Percentiles rank a stretch among this genome's conserved stretches.
Evolutionary conservation across 2,329 filamentous ascomycete genomes (phyloP).

Genomic region (Fonsecaea erecta): DNA sequence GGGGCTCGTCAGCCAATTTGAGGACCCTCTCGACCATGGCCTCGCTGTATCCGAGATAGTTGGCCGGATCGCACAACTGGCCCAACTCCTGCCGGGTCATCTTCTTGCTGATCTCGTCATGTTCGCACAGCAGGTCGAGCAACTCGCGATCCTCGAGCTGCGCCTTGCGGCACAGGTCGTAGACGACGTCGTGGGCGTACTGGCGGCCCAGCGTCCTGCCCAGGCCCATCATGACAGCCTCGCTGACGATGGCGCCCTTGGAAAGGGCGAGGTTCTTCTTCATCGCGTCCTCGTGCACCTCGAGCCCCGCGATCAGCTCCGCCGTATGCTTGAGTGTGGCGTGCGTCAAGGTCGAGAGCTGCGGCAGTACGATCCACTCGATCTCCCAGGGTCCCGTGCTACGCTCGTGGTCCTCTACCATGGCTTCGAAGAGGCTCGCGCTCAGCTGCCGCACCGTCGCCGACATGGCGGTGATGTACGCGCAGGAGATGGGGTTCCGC

Average conservation of each 20-base stretch:
- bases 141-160: conserved; percentile 51
- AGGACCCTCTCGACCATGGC: conserved; percentile 45
- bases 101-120: conserved; percentile 50
- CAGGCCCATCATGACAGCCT: conserved; percentile 65
- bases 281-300: conserved; percentile 58
- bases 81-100: conserved; percentile 55
- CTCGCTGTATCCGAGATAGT: conserved; percentile 48
- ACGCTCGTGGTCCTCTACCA: conserved; percentile 64
- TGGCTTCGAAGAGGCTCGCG: conserved; percentile 58
- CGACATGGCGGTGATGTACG: conserved; percentile 60
- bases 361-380: conserved; percentile 62
- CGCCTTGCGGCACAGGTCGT: conserved; percentile 57
- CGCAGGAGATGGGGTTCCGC: conserved; percentile 63
- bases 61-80: conserved; percentile 61
- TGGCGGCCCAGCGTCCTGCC: conserved; percentile 58
- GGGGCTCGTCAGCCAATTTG: conserved; percentile 24
- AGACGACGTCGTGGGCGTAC: conserved; percentile 62
- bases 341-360: conserved; percentile 59
- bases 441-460: conserved; percentile 60
- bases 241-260: conserved; percentile 60
- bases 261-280: conserved; percentile 57
- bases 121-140: conserved; percentile 51
- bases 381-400: conserved; percentile 64
- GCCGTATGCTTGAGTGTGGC: conserved; percentile 60
- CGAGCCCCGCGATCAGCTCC: conserved; percentile 58